These are phyloP conservation scores for Cyanodermella asteris DNA, from an alignment of 2,329 filamentous ascomycete genomes.

Conservation along the genomic window DNA sequence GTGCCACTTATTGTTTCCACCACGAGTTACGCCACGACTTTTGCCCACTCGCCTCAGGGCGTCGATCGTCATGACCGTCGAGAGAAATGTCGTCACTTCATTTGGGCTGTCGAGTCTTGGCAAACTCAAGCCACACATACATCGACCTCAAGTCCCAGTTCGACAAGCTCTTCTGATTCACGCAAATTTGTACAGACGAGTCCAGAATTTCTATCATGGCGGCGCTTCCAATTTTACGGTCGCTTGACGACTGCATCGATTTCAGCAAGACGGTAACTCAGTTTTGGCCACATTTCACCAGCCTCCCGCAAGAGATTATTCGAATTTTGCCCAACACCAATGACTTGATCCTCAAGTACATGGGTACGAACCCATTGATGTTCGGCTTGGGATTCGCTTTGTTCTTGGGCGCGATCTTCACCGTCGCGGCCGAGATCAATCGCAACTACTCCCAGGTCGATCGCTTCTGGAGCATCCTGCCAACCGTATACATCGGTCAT, in stretches of 20 bases:
- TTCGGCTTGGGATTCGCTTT: conserved; percentile 51
- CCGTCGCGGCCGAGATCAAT: conserved; percentile 64
- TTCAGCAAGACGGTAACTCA: conserved; percentile 54
- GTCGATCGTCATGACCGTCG: too few relatives aligned
- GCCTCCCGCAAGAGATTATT: conserved; percentile 43
- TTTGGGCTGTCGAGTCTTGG: too few relatives aligned
- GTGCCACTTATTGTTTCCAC: too few relatives aligned
- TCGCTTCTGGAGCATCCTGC: conserved; percentile 74
- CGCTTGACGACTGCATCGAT: conserved; percentile 53
- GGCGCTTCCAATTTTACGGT: conserved; percentile 50
- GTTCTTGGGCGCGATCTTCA: conserved; percentile 46
- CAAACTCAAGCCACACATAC: too few relatives aligned
- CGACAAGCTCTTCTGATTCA: too few relatives aligned
- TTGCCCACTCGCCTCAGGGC: too few relatives aligned
- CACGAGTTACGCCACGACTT: too few relatives aligned
- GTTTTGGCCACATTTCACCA: conserved; percentile 46
- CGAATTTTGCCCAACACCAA: conserved; percentile 37
- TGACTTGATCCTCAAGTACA: conserved; percentile 49
- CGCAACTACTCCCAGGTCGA: conserved; percentile 95
- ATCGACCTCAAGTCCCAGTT: too few relatives aligned
- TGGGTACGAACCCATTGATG: conserved; percentile 68
- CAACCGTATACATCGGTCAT: conserved; percentile 68
- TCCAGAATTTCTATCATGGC: too few relatives aligned
- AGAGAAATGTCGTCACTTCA: too few relatives aligned
- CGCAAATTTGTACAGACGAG: too few relatives aligned